Conservation (phyloP, 495 filamentous ascomycete genomes). For the Penicillium daleae region DNA sequence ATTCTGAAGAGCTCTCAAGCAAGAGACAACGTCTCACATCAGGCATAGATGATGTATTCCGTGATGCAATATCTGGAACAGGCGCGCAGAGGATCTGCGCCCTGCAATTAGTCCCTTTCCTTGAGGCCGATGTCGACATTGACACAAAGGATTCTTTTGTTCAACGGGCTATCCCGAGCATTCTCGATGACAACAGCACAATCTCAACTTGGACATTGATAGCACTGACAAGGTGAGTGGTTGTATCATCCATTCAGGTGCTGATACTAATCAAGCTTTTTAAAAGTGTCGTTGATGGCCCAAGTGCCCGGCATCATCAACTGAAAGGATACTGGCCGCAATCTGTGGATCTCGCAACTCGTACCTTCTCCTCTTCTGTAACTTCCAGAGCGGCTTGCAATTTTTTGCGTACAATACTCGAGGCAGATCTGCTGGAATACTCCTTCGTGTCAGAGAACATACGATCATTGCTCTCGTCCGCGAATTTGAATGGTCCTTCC, state of each 20-base stretch:
- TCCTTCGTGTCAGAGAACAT: conserved; percentile 63
- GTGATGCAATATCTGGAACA: conserved; percentile 60
- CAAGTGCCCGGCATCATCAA: conserved; percentile 28
- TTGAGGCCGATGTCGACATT: conserved; percentile 45
- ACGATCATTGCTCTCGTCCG: conserved; percentile 69
- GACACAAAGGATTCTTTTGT: conserved; percentile 50
- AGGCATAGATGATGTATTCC: conserved; percentile 62
- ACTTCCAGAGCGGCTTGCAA: conserved; percentile 83
- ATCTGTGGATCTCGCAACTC: conserved; percentile 72
- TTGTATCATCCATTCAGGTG: not conserved
- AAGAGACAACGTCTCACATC: conserved; percentile 68
- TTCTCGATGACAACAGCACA: conserved; percentile 58
- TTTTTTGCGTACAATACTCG: conserved; percentile 69
- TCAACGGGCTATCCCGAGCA: conserved; percentile 50
- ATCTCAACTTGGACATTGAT: conserved; percentile 70
- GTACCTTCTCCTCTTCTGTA: conserved; percentile 67
- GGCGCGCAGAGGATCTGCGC: conserved; percentile 63
- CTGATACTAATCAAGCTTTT: conserved; percentile 8
- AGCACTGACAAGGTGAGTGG: conserved; percentile 59
- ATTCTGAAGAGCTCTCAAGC: conserved; percentile 27
- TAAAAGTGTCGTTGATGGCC: conserved; percentile 37
- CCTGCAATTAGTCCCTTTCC: conserved; percentile 79
- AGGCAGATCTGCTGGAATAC: conserved; percentile 63
- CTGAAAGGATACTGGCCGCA: conserved; percentile 64
- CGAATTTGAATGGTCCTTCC: conserved; percentile 80